These are phyloP conservation scores for Aspergillus tamarii DNA, from an alignment of 2,329 filamentous ascomycete genomes.

Conservation along the genomic window DNA sequence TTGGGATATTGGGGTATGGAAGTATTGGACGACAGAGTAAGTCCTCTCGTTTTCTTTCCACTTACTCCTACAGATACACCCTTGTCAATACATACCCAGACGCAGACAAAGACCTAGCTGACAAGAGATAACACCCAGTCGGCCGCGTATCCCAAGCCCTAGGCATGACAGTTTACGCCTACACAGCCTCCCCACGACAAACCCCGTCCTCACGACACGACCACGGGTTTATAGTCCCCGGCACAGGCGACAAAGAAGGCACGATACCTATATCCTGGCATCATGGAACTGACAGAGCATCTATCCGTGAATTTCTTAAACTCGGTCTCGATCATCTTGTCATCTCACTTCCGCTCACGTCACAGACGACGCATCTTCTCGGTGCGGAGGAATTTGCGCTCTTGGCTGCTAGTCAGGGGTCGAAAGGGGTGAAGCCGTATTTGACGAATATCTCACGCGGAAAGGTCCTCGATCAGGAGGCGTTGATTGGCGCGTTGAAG, in stretches of 20 bases:
- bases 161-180: slow-evolving; percentile 74
- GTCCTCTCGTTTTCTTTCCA: slow-evolving; percentile 17
- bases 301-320: slow-evolving; percentile 57
- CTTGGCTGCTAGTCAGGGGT: slow-evolving; percentile 44
- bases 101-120: slow-evolving; percentile 9
- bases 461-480: slow-evolving; percentile 62
- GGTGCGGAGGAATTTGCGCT: slow-evolving; percentile 57
- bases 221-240: slow-evolving; percentile 67
- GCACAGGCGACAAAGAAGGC: slow-evolving; percentile 65
- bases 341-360: slow-evolving; percentile 60
- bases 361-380: slow-evolving; percentile 59
- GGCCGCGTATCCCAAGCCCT: slow-evolving; percentile 63
- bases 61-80: accelerated
- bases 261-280: slow-evolving; percentile 60
- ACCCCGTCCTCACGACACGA: slow-evolving; percentile 69
- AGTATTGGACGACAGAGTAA: slow-evolving; percentile 64
- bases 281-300: slow-evolving; percentile 56
- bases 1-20: slow-evolving; percentile 66
- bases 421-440: slow-evolving; percentile 54
- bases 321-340: slow-evolving; percentile 62
- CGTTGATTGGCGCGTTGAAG: slow-evolving; percentile 65
- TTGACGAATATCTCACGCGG: slow-evolving; percentile 74
- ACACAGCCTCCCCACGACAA: slow-evolving; percentile 69
- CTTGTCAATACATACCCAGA: too few species aligned
- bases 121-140: slow-evolving; percentile 36